Conservation (phyloP, 345 rosid genomes). For the Syzygium aromaticum region DNA sequence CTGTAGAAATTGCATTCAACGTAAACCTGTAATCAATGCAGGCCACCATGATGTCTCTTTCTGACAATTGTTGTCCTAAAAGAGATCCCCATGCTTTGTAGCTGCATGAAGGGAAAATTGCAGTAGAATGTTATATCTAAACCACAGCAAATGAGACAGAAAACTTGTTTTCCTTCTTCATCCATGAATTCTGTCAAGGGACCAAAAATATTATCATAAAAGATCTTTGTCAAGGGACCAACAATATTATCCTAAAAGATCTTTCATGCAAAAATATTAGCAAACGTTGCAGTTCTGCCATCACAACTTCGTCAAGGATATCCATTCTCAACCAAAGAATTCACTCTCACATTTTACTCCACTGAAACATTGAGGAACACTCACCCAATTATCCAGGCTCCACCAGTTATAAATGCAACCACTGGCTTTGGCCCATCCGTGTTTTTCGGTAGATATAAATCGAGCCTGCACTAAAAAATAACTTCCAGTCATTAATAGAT, state of each 20-base stretch:
- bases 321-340: not conserved
- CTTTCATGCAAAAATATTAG: not conserved
- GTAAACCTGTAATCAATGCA: constrained; percentile 93
- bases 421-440: constrained; percentile 72
- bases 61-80: constrained; percentile 86
- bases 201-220: not conserved
- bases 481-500: not conserved
- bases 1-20: not conserved
- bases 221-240: not conserved
- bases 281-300: not conserved
- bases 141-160: not conserved
- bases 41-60: constrained; percentile 87
- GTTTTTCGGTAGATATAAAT: constrained; percentile 79
- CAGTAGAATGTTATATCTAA: not conserved
- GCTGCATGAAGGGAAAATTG: constrained; percentile 39
- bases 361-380: constrained; percentile 1
- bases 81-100: constrained; percentile 99
- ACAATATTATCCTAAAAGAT: not conserved
- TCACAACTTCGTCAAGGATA: not conserved
- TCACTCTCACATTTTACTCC: not conserved
- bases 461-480: constrained; percentile 48
- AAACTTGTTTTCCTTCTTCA: not conserved
- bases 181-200: not conserved
- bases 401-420: constrained; percentile 91
- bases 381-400: constrained; percentile 99